phyloP scores from a whole-genome alignment of 148 eudicot genomes.

The Fagopyrum homotropicum region DNA sequence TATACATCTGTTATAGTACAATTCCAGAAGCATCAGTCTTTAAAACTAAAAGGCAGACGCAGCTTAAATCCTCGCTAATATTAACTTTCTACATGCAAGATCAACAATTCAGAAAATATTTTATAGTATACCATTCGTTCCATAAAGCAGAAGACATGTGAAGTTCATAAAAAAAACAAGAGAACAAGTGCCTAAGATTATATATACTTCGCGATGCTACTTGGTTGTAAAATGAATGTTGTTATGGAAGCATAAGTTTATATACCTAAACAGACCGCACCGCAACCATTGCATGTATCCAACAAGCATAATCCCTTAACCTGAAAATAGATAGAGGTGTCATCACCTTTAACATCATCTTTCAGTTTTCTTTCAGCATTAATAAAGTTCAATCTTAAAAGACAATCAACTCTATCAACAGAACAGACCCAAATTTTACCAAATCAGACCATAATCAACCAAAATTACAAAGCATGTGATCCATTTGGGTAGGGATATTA shows the following conservation, averaged over 20 bases:
- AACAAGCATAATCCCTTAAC: conserved; percentile 16
- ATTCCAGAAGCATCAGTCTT: neutral
- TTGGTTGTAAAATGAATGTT: neutral
- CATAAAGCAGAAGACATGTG: neutral
- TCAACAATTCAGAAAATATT: neutral
- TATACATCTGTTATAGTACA: neutral
- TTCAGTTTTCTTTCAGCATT: neutral
- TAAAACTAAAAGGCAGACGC: neutral
- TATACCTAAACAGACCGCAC: conserved; percentile 11
- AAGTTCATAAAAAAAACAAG: neutral
- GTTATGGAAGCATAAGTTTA: neutral
- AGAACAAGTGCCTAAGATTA: neutral
- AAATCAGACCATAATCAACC: neutral
- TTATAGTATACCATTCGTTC: neutral
- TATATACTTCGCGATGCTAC: neutral
- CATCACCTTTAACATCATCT: neutral
- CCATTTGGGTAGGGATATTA: neutral
- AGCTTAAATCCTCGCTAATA: neutral
- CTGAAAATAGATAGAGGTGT: conserved; percentile 10
- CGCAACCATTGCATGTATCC: conserved; percentile 13
- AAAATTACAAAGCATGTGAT: neutral
- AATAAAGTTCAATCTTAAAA: conserved; percentile 3
- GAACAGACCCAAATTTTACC: neutral
- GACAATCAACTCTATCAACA: neutral
- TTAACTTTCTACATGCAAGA: neutral